Percentiles rank a stretch among this genome's conserved stretches.
phyloP scores from a whole-genome alignment of 768 basidiomycete species.

The Russula foetens region DNA sequence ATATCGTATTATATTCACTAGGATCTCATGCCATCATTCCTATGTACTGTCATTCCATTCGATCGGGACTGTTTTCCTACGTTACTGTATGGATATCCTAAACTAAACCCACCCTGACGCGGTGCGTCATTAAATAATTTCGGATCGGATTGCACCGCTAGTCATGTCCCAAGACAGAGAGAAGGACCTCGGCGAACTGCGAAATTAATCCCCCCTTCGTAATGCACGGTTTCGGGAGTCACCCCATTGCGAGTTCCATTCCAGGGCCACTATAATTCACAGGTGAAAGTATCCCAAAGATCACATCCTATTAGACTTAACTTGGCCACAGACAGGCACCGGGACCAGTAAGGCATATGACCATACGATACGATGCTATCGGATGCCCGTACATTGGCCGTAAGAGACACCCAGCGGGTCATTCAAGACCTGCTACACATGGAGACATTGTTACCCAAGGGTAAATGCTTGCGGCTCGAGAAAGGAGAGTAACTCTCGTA shows the following conservation, averaged over 20 bases:
- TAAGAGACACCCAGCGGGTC: neutral
- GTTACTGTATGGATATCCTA: slow-evolving; percentile 11
- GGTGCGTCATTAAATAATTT: slow-evolving; percentile 6
- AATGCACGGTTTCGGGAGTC: neutral
- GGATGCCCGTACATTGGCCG: neutral
- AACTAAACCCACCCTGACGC: slow-evolving; percentile 5
- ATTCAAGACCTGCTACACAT: neutral
- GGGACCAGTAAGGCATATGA: neutral
- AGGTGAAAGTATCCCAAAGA: neutral
- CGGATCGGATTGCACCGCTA: slow-evolving; percentile 1
- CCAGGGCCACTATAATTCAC: slow-evolving; percentile 6
- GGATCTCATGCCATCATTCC: neutral
- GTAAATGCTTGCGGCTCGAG: neutral
- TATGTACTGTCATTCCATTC: slow-evolving; percentile 5
- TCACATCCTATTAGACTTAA: slow-evolving; percentile 4
- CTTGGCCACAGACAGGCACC: slow-evolving; percentile 12
- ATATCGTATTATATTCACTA: slow-evolving; percentile 5
- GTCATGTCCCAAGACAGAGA: neutral
- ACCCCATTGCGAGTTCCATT: slow-evolving; percentile 4
- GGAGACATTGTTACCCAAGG: neutral
- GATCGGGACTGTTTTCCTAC: slow-evolving; percentile 2
- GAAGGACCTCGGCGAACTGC: slow-evolving; percentile 2
- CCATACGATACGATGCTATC: neutral
- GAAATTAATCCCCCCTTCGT: neutral
- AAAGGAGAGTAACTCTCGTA: neutral